Base-by-base conservation (phyloP, 495 filamentous ascomycete species). In the Penicillium robsamsonii region DNA sequence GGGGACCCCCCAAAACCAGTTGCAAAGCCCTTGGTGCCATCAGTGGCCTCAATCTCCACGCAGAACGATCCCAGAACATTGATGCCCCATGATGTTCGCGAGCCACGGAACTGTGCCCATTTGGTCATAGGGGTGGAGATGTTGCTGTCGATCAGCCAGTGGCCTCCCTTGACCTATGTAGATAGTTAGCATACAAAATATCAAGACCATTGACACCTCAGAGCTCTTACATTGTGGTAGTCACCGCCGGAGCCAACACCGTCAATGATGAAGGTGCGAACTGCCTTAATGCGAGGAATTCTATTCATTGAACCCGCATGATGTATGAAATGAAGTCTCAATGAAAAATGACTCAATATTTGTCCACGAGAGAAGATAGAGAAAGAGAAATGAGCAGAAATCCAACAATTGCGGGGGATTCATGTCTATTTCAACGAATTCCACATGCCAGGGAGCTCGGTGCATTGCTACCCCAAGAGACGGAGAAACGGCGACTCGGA, bases 21-120 rank as follows among this genome's bases (percentile, higher is more conserved):
- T 0, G 92, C 92, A 61, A 96, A 94, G 12, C 92, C 92, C 59
- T 91, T 91, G 18, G 88, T 91, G 31, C 92, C 91, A 79, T 96
- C 89, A 4, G 82, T 88, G 10, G 88, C 88, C 64, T 93, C 90
- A 43, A 96, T 85, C 68, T 96, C 91, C n/a, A 96, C 83, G 58
- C 89, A 92, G 77, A 96, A 95, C 2, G 91, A 96, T 18, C 92
- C 92, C 55, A 96, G 71, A 9, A 96, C 92, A 61, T 96, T 96
- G 79, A 96, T 96, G 25, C 92, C 92, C 91, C 91, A 96, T 62
- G 87, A 92, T 38, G 91, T 96, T 51, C 92, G 78, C 33, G 91
- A 95, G 42, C 85, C 81, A 46, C 91, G 84, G 72, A 96, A 96
- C 61, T 93, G 76, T 56, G 91, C 88, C 82, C 90, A 96, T 64